phyloP scores from a whole-genome alignment of 148 eudicot genomes.

The Nepenthes gracilis region DNA sequence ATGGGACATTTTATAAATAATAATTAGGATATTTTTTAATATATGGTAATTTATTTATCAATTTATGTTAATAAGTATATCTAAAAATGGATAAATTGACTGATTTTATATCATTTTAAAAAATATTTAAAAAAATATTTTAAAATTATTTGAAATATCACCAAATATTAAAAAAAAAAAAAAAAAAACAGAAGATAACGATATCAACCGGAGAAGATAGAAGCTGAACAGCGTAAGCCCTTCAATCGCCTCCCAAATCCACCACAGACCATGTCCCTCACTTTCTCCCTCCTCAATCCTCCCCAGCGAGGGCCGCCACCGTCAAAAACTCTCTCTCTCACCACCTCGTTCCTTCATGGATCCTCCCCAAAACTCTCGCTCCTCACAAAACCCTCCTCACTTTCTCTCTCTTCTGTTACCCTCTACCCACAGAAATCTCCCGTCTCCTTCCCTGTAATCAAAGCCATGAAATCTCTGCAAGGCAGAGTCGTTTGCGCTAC shows the following conservation, averaged over 20 bases:
- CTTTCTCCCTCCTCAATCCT: conserved; percentile 29
- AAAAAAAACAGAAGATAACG: too few species aligned
- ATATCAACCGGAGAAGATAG: too few species aligned
- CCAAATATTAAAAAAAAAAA: too few species aligned
- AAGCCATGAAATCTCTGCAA: conserved; percentile 48
- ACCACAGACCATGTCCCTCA: conserved; percentile 29
- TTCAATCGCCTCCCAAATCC: background rate
- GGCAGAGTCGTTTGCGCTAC: conserved; percentile 57
- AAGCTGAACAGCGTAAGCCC: too few species aligned
- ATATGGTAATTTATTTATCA: too few species aligned
- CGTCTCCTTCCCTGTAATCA: conserved; percentile 26
- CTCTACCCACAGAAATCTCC: conserved; percentile 17
- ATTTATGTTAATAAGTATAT: too few species aligned
- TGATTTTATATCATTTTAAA: too few species aligned
- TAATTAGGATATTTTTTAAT: too few species aligned
- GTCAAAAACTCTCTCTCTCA: conserved; percentile 32
- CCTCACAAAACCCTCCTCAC: conserved; percentile 27
- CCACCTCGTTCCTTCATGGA: conserved; percentile 51
- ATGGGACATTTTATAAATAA: too few species aligned
- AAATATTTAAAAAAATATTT: too few species aligned
- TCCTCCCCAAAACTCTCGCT: conserved; percentile 14
- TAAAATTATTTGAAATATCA: too few species aligned
- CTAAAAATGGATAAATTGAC: too few species aligned
- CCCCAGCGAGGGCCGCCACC: conserved; percentile 18
- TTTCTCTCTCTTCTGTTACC: conserved; percentile 26